Conservation (phyloP, 1,139 yeast genomes). For the Saccharomycopsis hybrid region DNA sequence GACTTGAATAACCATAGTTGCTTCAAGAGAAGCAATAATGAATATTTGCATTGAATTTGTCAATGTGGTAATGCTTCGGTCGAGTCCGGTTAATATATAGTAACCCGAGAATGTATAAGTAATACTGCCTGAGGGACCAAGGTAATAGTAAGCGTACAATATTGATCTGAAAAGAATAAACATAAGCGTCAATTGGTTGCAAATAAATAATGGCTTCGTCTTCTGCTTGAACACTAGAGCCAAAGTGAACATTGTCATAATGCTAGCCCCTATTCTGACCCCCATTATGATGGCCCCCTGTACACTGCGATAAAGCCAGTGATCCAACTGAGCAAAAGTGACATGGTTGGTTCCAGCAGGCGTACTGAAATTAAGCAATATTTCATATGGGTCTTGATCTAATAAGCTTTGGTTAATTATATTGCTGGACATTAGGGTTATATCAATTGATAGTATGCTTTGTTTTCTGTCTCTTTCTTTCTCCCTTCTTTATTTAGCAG, state of each 20-base stretch:
- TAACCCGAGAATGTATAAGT: conserved; percentile 48
- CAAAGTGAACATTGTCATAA: conserved; percentile 33
- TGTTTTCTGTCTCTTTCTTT: no score
- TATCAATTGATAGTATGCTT: no score
- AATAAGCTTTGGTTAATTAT: no score
- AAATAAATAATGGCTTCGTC: conserved; percentile 59
- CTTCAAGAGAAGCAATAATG: conserved; percentile 52
- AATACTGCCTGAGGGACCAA: conserved; percentile 46
- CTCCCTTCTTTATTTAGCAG: no score
- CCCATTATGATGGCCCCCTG: conserved; percentile 38
- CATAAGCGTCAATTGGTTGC: conserved; percentile 56
- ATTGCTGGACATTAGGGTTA: no score
- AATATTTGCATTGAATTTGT: conserved; percentile 55
- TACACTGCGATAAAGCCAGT: conserved; percentile 27
- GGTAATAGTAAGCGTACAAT: conserved; percentile 46
- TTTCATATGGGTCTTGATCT: conserved; percentile 24
- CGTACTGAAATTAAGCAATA: conserved; percentile 25
- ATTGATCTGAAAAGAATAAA: conserved; percentile 52
- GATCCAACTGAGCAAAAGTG: conserved; percentile 34
- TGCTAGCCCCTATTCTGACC: conserved; percentile 37
- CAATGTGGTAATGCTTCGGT: conserved; percentile 45
- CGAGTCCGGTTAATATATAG: conserved; percentile 30
- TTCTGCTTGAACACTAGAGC: conserved; percentile 41
- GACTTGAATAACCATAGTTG: conserved; percentile 65
- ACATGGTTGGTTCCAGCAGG: conserved; percentile 28